Conservation (phyloP, 805 yeast species). For the Ogataea neopini region DNA sequence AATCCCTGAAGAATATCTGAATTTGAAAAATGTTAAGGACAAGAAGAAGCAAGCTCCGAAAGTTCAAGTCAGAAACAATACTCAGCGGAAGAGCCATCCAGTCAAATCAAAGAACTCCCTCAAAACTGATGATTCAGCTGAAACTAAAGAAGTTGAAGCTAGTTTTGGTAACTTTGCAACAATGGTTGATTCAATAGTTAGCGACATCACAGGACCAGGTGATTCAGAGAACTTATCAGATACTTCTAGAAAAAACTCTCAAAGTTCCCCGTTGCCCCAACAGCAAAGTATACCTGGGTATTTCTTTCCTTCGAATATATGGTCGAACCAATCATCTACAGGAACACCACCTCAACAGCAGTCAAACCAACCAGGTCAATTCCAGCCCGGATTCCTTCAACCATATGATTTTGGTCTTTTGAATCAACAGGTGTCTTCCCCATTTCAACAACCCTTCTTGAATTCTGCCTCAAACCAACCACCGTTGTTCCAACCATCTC, state of each 20-base stretch:
- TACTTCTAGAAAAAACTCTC: neutral
- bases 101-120: constrained; percentile 24
- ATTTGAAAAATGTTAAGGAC: neutral
- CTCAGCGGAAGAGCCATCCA: neutral
- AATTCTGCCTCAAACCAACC: neutral
- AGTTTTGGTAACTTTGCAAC: constrained; percentile 16
- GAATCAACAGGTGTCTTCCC: neutral
- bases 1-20: constrained; percentile 14
- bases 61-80: neutral
- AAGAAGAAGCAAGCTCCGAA: neutral
- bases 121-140: constrained; percentile 12
- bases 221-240: too few relatives aligned
- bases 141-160: constrained; percentile 8
- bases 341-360: neutral
- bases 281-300: constrained; percentile 4
- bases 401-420: neutral
- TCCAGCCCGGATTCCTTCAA: constrained; percentile 1
- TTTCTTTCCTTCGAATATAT: constrained; percentile 14
- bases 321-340: constrained; percentile 13
- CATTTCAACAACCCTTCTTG: constrained; percentile 1
- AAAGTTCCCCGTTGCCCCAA: constrained; percentile 7
- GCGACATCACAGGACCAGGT: constrained; percentile 18
- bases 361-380: neutral
- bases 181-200: constrained; percentile 36
- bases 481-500: neutral